Evolutionary conservation across 495 filamentous ascomycete species (phyloP).

Genomic region (Lasiosphaeria ovina): DNA sequence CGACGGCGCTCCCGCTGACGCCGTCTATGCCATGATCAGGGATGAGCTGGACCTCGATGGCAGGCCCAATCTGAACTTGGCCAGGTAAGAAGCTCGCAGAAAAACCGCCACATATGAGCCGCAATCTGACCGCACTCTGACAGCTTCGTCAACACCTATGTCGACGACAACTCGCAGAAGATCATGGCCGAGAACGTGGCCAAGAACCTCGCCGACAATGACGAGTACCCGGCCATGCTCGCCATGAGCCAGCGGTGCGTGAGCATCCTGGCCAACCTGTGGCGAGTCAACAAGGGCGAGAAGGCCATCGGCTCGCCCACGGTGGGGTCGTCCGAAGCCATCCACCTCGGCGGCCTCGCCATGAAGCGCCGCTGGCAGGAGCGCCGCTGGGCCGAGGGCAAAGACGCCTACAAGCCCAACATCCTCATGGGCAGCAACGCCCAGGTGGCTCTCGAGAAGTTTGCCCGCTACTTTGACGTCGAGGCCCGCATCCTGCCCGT

Average conservation of each 20-base stretch:
- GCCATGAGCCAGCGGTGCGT: slow-evolving; percentile 69
- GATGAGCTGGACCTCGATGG: slow-evolving; percentile 76
- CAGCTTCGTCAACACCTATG: slow-evolving; percentile 70
- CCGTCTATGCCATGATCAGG: slow-evolving; percentile 65
- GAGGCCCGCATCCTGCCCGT: slow-evolving; percentile 70
- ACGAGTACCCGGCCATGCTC: slow-evolving; percentile 77
- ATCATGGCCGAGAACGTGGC: slow-evolving; percentile 66
- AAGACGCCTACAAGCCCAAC: slow-evolving; percentile 63
- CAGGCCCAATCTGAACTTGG: slow-evolving; percentile 68
- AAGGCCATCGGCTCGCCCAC: slow-evolving; percentile 71
- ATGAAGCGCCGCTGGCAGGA: slow-evolving; percentile 82
- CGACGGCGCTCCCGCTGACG: slow-evolving; percentile 60
- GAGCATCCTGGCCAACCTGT: slow-evolving; percentile 67
- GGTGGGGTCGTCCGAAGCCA: slow-evolving; percentile 70
- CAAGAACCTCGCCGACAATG: slow-evolving; percentile 69
- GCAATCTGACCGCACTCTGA: background rate
- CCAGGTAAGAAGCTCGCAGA: slow-evolving; percentile 21
- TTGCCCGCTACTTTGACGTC: slow-evolving; percentile 75
- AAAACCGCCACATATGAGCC: background rate
- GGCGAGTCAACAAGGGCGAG: slow-evolving; percentile 63
- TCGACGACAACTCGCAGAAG: slow-evolving; percentile 63
- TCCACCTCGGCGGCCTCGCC: slow-evolving; percentile 71
- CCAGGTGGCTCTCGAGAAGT: slow-evolving; percentile 74
- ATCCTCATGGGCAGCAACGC: slow-evolving; percentile 79
- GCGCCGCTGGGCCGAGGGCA: slow-evolving; percentile 55